Evolutionary conservation across 164 flowering plant species (phyloP).

Genomic region (Liquidambar formosana): DNA sequence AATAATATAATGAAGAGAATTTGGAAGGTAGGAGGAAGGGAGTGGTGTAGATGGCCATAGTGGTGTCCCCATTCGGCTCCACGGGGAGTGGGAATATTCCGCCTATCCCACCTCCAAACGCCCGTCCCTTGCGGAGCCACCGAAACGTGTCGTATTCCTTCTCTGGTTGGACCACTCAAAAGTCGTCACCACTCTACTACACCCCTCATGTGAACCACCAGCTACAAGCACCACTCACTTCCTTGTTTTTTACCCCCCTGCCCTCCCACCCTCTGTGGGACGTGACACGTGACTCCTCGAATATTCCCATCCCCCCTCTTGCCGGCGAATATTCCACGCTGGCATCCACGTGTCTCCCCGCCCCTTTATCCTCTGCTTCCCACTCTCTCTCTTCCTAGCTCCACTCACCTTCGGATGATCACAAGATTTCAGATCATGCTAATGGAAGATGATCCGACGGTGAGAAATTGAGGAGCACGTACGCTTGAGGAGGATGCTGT

Average conservation of each 20-base stretch:
- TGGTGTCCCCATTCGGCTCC: too few species aligned
- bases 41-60: too few species aligned
- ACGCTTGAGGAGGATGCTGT: neutral
- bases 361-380: neutral
- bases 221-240: neutral
- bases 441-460: neutral
- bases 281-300: constrained; percentile 37
- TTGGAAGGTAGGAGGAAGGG: too few species aligned
- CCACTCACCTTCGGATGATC: too few species aligned
- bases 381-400: too few species aligned
- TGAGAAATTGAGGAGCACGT: neutral
- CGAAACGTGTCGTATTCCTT: constrained; percentile 18
- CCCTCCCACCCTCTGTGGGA: constrained; percentile 9
- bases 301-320: constrained; percentile 22
- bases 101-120: constrained; percentile 9
- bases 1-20: too few species aligned
- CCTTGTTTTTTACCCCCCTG: too few species aligned
- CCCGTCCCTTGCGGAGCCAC: constrained; percentile 17
- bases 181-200: neutral
- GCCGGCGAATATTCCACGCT: constrained; percentile 49
- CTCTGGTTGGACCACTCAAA: too few species aligned
- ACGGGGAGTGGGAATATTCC: constrained; percentile 30
- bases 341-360: constrained; percentile 29
- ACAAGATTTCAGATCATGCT: neutral
- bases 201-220: neutral